Evolutionary conservation across 2,329 filamentous ascomycete genomes (phyloP), one percentile per base, ranked within the genome.

Genomic region (Penicillium sp.): DNA sequence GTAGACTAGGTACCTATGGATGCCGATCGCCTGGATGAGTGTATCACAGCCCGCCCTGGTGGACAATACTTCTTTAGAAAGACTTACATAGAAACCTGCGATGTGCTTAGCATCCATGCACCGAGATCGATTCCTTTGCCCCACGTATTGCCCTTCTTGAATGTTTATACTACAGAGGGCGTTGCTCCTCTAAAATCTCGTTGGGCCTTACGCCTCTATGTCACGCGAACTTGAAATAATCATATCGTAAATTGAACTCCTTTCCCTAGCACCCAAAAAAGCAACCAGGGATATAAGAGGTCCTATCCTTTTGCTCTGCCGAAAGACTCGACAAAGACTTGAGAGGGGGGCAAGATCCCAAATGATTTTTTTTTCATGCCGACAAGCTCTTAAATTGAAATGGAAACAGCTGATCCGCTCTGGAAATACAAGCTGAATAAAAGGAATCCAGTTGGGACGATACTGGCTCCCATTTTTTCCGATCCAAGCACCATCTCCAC

Each of bases 241-340:
- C 62, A 63, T 65, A 64, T 68, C 66, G 58, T 68, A 63, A 69
- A 66, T 69, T 85, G 60, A 77, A 53, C 63, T 84, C 35, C 67
- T 81, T 55, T 58, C 75, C 78, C 40, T 78, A 58, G 58, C 49
- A 60, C 60, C 51, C 33, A 58, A 50, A 38, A 60, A 62, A 51
- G 60, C 35, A 68, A 56, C 64, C 51, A 56, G 51, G 47, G 59
- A 58, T 30, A 61, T 30, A 61, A 58, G 58, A 60, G 44, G 57
- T 62, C 54, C 50, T 55, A 62, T 62, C 50, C 57, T 62, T 68
- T 68, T 63, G 65, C 26, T 74, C 84, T 77, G 73, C 77, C 56
- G 79, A 28, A n/a, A 83, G 70, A 82, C 84, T 37, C 62, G 83
- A 80, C 62, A 69, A 75, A 38, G 67, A 70, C 44, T 62, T 77